A percentile compares a stretch with the other conserved stretches of the same genome.
phyloP scores from a whole-genome alignment of 116 monocot species.

The Posidonia oceanica region DNA sequence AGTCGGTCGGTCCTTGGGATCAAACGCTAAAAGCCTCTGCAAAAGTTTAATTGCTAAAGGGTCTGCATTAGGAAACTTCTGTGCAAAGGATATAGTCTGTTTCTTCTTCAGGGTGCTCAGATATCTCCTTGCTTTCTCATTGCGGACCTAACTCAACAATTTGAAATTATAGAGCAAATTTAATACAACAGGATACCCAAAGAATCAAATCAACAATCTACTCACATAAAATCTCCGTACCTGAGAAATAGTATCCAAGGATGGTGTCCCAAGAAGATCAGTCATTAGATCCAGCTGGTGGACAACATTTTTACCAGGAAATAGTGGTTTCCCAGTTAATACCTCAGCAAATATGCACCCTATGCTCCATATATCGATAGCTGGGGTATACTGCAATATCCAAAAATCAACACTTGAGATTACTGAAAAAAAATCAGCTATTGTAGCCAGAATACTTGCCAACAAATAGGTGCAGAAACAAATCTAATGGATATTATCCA shows the following conservation, averaged over 20 bases:
- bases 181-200: neutral
- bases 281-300: conserved; percentile 74
- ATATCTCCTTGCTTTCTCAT: conserved; percentile 92
- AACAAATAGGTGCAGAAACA: too few species aligned
- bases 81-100: conserved; percentile 49
- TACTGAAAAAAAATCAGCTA: neutral
- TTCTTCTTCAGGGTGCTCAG: conserved; percentile 91
- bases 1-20: conserved; percentile 89
- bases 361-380: conserved; percentile 90
- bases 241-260: conserved; percentile 61
- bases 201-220: neutral
- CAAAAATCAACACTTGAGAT: neutral
- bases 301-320: conserved; percentile 81
- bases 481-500: too few species aligned
- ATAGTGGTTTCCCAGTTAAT: conserved; percentile 65
- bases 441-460: too few species aligned
- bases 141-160: conserved; percentile 45
- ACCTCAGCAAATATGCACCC: conserved; percentile 91
- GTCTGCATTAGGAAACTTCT: conserved; percentile 91
- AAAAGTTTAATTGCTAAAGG: conserved; percentile 75
- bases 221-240: conserved; percentile 15
- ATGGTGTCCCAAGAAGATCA: conserved; percentile 78
- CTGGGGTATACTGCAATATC: conserved; percentile 55
- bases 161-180: neutral
- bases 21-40: conserved; percentile 86